A percentile compares a stretch with the other conserved stretches of the same genome.
These are phyloP conservation scores for Candida sp. DNA, from an alignment of 1,139 yeast species.

Conservation along the genomic window DNA sequence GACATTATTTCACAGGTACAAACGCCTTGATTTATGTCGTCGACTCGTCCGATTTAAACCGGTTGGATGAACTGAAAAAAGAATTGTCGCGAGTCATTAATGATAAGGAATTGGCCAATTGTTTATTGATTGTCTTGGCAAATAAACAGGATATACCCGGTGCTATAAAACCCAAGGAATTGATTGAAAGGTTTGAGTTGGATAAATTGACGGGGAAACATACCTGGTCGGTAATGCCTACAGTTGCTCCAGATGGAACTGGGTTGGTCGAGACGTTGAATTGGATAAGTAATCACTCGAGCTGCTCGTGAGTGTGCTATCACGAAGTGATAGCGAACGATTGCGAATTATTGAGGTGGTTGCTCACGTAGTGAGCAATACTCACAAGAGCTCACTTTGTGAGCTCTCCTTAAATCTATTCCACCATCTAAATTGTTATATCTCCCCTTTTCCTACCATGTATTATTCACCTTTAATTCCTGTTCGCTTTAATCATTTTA, in stretches of 20 bases:
- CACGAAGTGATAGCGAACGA: too few relatives aligned
- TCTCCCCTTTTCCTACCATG: too few relatives aligned
- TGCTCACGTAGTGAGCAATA: too few relatives aligned
- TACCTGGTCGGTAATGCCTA: conserved; percentile 74
- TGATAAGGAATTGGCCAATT: conserved; percentile 79
- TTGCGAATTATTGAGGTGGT: too few relatives aligned
- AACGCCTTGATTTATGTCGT: conserved; percentile 92
- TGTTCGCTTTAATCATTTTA: too few relatives aligned
- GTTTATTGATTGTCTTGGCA: conserved; percentile 79
- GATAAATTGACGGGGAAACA: conserved; percentile 53
- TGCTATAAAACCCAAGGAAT: conserved; percentile 62
- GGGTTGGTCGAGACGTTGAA: conserved; percentile 73
- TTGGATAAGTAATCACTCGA: conserved; percentile 67
- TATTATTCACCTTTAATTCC: too few relatives aligned
- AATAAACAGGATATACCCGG: conserved; percentile 82
- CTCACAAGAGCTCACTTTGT: too few relatives aligned
- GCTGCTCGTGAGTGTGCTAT: conserved; percentile 14
- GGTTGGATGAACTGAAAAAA: conserved; percentile 75
- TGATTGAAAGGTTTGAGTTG: conserved; percentile 57
- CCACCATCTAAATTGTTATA: too few relatives aligned
- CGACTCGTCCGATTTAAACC: conserved; percentile 70
- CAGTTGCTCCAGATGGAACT: conserved; percentile 72
- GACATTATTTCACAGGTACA: conserved; percentile 93
- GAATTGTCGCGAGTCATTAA: conserved; percentile 75
- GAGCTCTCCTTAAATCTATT: too few relatives aligned